A percentile compares a stretch with the other conserved stretches of the same genome.
phyloP scores from a whole-genome alignment of 495 filamentous ascomycete species.

The Paragyromitra xinjiangensis region DNA sequence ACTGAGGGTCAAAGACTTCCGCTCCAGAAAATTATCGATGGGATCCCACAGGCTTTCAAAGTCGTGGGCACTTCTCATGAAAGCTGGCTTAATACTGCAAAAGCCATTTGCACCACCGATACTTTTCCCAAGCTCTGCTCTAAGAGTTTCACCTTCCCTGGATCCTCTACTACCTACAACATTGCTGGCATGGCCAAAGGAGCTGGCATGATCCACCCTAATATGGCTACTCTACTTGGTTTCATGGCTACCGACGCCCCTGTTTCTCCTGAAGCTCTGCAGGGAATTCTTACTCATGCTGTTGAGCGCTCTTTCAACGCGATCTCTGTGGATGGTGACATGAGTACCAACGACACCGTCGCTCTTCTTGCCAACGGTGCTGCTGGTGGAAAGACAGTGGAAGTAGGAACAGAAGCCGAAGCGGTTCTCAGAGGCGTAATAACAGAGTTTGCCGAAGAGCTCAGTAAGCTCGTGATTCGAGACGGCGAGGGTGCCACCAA shows the following conservation, averaged over 20 bases:
- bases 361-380: constrained; percentile 94
- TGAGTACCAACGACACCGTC: constrained; percentile 95
- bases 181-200: constrained; percentile 98
- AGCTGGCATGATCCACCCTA: constrained; percentile 99
- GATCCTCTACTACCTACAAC: constrained; percentile 76
- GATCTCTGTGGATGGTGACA: constrained; percentile 96
- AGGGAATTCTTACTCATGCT: constrained; percentile 74
- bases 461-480: constrained; percentile 91
- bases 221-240: constrained; percentile 96
- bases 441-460: constrained; percentile 78
- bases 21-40: constrained; percentile 85
- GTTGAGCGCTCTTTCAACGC: constrained; percentile 92
- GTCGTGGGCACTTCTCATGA: constrained; percentile 77
- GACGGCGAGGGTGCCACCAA: constrained; percentile 99
- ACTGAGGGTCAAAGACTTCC: constrained; percentile 69
- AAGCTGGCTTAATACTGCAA: constrained; percentile 85
- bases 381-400: constrained; percentile 75
- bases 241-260: constrained; percentile 94
- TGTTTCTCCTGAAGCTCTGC: constrained; percentile 73
- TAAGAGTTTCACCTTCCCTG: constrained; percentile 82
- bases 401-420: constrained; percentile 62
- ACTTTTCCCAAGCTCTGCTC: constrained; percentile 98
- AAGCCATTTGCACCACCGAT: constrained; percentile 97
- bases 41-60: constrained; percentile 77
- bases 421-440: constrained; percentile 73